Base-by-base conservation (phyloP, 192 early-diverging fungal genomes). In the Linnemannia exigua region DNA sequence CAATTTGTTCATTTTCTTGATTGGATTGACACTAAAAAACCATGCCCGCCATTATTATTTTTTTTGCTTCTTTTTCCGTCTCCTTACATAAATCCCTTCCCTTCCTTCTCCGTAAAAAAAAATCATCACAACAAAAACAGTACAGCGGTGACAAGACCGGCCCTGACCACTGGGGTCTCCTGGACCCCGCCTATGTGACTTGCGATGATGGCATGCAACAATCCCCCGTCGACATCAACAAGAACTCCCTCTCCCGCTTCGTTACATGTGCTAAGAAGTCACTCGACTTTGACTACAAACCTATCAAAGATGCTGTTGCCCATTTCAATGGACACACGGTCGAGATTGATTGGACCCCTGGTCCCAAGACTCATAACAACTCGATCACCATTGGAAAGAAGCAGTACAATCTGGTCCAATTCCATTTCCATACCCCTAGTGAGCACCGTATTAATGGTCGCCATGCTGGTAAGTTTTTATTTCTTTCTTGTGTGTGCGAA, bases 361-460 rank as follows among this genome's bases (percentile, higher is more conserved):
- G 50, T 20, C 16, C 47, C 31, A 19, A 70, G 17, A 52, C 76
- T 0, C 46, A 78, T 38, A 54, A 36, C 25, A 72, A 82, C 46
- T 58, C 75, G 14, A 70, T 89, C 22, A 58, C 71, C 9, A 72
- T 88, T 38, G 69, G 88, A 48, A 80, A 80, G n/a, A 72, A 80
- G 46, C 28, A 28, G 16, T 93, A 86, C 80, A 58, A 77, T 2
- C 70, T 94, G 67, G 19, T 46, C 22, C 87, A 92, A 41, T 93
- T 94, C 76, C 94, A 94, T 80, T 90, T 94, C 78, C 94, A 94
- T 82, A 80, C 88, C 2, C 93, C 93, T 6, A 90, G 90, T 7
- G 93, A 94, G 70, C 92, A 94, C 76, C 88, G 88, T 38, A 35
- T 90, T 67, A 36, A 89, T 19, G 75, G 58, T n/a, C 58, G 58